phyloP scores from a whole-genome alignment of 257 asterid genomes.

The Cordia subcordata region DNA sequence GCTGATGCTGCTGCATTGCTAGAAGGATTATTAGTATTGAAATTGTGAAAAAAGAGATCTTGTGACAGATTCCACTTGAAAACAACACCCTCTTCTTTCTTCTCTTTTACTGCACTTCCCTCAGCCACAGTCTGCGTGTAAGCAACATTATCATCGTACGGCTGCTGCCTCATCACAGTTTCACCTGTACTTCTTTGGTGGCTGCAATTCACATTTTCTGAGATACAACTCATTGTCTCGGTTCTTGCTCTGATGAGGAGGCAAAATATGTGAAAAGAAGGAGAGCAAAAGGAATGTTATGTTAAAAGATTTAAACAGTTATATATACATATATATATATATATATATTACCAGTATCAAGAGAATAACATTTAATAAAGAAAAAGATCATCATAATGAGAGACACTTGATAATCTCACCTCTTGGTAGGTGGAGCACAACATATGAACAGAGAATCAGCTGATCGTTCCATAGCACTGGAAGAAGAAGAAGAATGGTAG shows the following conservation, averaged over 20 bases:
- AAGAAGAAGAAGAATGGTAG: constrained; percentile 7
- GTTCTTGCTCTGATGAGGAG: constrained; percentile 29
- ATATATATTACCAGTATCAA: not conserved
- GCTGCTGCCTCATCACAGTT: constrained; percentile 40
- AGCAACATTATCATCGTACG: constrained; percentile 49
- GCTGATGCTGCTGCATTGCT: constrained; percentile 16
- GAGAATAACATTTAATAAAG: constrained; percentile 18
- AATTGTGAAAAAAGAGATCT: constrained; percentile 23
- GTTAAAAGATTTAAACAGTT: no score
- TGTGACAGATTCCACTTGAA: constrained; percentile 28
- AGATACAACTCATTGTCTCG: constrained; percentile 29
- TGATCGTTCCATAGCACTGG: constrained; percentile 7
- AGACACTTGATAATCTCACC: constrained; percentile 27
- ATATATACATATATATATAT: no score
- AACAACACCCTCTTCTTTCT: constrained; percentile 13
- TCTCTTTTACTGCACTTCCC: constrained; percentile 25
- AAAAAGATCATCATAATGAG: no score
- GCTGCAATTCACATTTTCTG: constrained; percentile 37
- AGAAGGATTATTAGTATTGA: constrained; percentile 37
- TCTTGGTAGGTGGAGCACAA: constrained; percentile 38
- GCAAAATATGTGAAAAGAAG: constrained; percentile 13
- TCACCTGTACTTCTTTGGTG: constrained; percentile 44
- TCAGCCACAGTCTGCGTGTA: constrained; percentile 40
- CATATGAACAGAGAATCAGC: constrained; percentile 17
- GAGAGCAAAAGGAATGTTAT: constrained; percentile 11